Percentiles rank a stretch among this genome's conserved stretches.
phyloP scores from a whole-genome alignment of 768 basidiomycete species.

The Collybia sp. region DNA sequence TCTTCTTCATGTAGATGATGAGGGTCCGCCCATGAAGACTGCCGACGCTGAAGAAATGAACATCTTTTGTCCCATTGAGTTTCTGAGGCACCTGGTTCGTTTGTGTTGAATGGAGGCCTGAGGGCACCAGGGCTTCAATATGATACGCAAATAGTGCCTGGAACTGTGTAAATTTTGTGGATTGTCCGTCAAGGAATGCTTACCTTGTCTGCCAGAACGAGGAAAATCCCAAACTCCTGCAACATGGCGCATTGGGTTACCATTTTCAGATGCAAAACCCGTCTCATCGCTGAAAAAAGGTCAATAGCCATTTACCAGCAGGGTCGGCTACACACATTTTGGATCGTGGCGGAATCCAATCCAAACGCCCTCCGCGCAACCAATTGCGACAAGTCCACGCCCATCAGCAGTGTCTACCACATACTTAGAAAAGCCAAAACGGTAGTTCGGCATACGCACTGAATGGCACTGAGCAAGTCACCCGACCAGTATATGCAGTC shows the following conservation, averaged over 20 bases:
- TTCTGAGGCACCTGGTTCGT: slow-evolving; percentile 83
- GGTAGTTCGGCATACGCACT: slow-evolving; percentile 44
- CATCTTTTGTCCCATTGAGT: slow-evolving; percentile 85
- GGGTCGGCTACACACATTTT: slow-evolving; percentile 47
- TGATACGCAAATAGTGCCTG: slow-evolving; percentile 90
- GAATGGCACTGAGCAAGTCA: slow-evolving; percentile 95
- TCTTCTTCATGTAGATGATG: slow-evolving; percentile 94
- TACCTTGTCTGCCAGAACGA: slow-evolving; percentile 92
- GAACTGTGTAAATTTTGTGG: not conserved
- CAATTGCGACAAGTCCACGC: slow-evolving; percentile 84
- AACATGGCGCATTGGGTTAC: slow-evolving; percentile 96
- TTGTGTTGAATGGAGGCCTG: slow-evolving; percentile 63
- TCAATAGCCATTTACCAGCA: not conserved
- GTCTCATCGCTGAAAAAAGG: slow-evolving; percentile 68
- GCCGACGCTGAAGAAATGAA: slow-evolving; percentile 95
- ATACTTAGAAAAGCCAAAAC: not conserved
- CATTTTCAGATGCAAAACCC: slow-evolving; percentile 88
- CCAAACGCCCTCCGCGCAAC: slow-evolving; percentile 96
- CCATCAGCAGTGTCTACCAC: slow-evolving; percentile 76
- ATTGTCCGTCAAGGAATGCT: not conserved
- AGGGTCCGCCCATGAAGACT: slow-evolving; percentile 82
- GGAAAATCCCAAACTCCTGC: slow-evolving; percentile 94
- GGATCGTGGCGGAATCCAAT: slow-evolving; percentile 93
- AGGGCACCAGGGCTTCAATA: slow-evolving; percentile 94
- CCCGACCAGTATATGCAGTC: slow-evolving; percentile 71